Evolutionary conservation across 129 eudicot genomes (phyloP), one percentile per base, ranked within the genome.

Genomic region (Flaveria sonorensis): DNA sequence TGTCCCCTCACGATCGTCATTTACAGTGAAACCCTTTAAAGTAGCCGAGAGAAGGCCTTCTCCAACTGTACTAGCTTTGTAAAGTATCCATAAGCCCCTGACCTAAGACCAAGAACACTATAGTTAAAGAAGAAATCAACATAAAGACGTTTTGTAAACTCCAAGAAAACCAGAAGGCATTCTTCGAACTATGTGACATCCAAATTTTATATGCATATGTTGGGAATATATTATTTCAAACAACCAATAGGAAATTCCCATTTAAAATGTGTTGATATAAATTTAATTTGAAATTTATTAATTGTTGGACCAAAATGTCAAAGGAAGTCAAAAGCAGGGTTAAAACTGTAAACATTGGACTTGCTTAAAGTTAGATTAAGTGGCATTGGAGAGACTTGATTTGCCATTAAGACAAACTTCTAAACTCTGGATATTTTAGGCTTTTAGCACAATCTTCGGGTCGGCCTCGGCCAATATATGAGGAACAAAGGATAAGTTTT

Each of bases 1-100:
- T 68, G 93, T 94, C 62, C 97, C 96, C 75, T 91, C 98, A 82
- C 98, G 98, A 62, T 94, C 92, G 73, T 94, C 98, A 72, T 89
- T 84, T 24, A 94, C 96, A 70, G 86, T 91, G 57, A 94, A 91
- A 77, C 82, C 90, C 84, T 89, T 87, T 43, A 94, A 84, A 13
- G 97, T 88, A 16, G 91, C 84, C n/a, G 97, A 91, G 15, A 94
- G 89, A 76, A 86, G 85, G 76, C 96, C 91, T 64, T 89, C 98
- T 64, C 97, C 93, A 42, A 66, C 36, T 43, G 90, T 83, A 81
- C 82, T 85, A 72, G 97, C 91, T 82, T 94, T 94, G 88, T 87
- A 94, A 45, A 91, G 87, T 60, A 94, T 84, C 98, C 98, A 94
- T 79, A 92, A 75, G 70, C 97, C 92, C 82, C 88, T 83, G 23